Base-by-base conservation (phyloP, 352 stramenopile species). In the Globisporangium echinulatum region DNA sequence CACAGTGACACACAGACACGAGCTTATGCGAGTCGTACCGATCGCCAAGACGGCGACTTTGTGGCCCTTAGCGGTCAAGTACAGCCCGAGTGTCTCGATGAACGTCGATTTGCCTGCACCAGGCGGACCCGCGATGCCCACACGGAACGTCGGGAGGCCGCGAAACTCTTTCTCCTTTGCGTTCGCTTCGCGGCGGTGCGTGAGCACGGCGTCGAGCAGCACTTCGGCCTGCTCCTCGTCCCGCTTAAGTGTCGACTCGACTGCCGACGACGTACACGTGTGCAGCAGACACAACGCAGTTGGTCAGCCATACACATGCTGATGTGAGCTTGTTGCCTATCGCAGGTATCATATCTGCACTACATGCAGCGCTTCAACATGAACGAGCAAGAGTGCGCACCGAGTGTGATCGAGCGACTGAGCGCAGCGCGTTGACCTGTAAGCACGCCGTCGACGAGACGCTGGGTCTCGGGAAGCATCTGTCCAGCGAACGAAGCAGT, bases 41-140 rank as follows among this genome's bases (percentile, higher is more conserved):
- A 99, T 96, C 48, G 93, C 95, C 52, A 99, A 76, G 14, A 99
- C 96, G 0, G 96, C 96, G 6, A 99, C 77, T 62, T 94, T 94
- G 64, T 91, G 85, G 19, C 76, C 72, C 39, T 84, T 71, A 7
- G 74, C 72, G 8, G 96, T 87, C 46, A 98, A 75, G 53, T 92
- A 81, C 51, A 85, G 78, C 4, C 94, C 95, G 17, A 99, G 75
- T n/a, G 81, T 84, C 72, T 99, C 97, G 63, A 99, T 98, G 58
- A 99, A 98, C 10, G 92, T 98, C 44, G 81, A 97, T 66, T 99
- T 99, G 58, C 97, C 97, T n/a, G 92, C 95, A n/a, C 94, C 92
- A 3, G 92, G 93, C 17, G 92, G 90, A 0, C 92, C 93, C 2
- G 87, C 89, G 54, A 98, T 97, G 25, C 92, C 92, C 1, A 98